phyloP scores from a whole-genome alignment of 352 stramenopile species.

The Globisporangium recalcitrans region DNA sequence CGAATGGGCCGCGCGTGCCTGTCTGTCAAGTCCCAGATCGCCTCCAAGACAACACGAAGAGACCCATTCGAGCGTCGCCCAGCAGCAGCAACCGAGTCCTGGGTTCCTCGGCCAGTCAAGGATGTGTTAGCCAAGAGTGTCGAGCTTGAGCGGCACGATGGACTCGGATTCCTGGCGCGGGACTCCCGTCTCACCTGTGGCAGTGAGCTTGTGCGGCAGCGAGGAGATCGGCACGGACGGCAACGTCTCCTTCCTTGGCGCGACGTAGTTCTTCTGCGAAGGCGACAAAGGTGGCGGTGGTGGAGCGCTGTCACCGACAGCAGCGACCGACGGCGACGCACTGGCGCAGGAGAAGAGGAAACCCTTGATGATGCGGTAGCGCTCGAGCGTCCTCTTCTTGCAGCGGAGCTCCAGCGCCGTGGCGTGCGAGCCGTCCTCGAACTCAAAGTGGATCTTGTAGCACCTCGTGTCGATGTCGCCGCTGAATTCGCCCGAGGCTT shows the following conservation, averaged over 20 bases:
- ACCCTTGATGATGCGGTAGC: conserved; percentile 53
- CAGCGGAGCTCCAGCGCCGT: conserved; percentile 49
- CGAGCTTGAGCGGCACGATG: conserved; percentile 8
- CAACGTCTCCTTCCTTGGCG: conserved; percentile 10
- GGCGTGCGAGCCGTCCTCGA: conserved; percentile 49
- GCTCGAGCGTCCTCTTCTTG: conserved; percentile 50
- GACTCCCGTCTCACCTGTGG: not conserved
- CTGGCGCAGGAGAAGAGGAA: conserved; percentile 29
- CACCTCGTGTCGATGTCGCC: conserved; percentile 60
- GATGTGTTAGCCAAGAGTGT: not conserved
- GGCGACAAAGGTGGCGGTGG: not conserved
- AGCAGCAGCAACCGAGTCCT: not conserved
- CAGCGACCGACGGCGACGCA: not conserved
- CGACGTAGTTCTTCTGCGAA: conserved; percentile 3
- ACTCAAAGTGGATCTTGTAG: conserved; percentile 75
- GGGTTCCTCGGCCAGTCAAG: not conserved
- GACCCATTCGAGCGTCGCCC: not conserved
- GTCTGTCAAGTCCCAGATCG: not conserved
- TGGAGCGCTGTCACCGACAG: not conserved
- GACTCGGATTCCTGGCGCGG: not conserved
- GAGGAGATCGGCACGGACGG: conserved; percentile 19
- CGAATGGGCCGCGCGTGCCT: not conserved
- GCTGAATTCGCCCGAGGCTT: conserved; percentile 56
- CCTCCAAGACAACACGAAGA: not conserved
- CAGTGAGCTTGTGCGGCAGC: conserved; percentile 18